These are phyloP conservation scores for Hypoxylon sp. DNA, from an alignment of 2,329 filamentous ascomycete genomes.

Conservation along the genomic window DNA sequence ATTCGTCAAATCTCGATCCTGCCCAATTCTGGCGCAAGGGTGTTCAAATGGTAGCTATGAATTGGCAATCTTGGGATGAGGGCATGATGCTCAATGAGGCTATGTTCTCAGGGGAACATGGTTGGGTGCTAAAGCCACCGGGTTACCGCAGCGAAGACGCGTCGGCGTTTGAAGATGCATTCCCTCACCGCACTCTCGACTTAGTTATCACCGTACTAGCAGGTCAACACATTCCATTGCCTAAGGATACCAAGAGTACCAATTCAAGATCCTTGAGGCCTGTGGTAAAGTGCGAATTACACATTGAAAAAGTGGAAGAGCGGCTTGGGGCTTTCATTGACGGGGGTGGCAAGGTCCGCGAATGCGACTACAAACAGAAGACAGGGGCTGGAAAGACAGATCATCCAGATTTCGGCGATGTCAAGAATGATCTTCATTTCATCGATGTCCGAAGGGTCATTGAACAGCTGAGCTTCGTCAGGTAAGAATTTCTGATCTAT, in stretches of 20 bases:
- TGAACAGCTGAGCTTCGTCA: constrained; percentile 79
- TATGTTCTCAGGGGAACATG: constrained; percentile 91
- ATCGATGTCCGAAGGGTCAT: constrained; percentile 71
- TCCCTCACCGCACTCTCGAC: constrained; percentile 70
- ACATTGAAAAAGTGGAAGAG: constrained; percentile 75
- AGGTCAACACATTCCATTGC: constrained; percentile 79
- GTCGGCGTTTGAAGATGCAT: constrained; percentile 60
- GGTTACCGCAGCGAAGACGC: constrained; percentile 73
- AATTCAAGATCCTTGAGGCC: constrained; percentile 74
- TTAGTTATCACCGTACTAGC: constrained; percentile 81
- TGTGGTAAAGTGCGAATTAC: constrained; percentile 83
- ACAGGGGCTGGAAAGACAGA: constrained; percentile 70
- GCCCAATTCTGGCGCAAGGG: constrained; percentile 92
- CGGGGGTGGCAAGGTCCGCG: constrained; percentile 66
- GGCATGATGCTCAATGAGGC: constrained; percentile 97
- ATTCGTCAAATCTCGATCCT: constrained; percentile 95
- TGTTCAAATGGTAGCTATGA: constrained; percentile 97
- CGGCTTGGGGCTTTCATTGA: constrained; percentile 52
- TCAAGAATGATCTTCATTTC: constrained; percentile 72
- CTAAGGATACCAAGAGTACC: constrained; percentile 63
- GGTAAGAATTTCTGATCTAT: constrained; percentile 66
- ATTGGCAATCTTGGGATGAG: constrained; percentile 96
- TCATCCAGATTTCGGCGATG: constrained; percentile 73
- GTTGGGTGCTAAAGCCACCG: constrained; percentile 88
- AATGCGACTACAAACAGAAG: constrained; percentile 71